A percentile compares a stretch with the other conserved stretches of the same genome.
phyloP scores from a whole-genome alignment of 1,139 yeast species.

The Saccharomycopsis hybrid region DNA sequence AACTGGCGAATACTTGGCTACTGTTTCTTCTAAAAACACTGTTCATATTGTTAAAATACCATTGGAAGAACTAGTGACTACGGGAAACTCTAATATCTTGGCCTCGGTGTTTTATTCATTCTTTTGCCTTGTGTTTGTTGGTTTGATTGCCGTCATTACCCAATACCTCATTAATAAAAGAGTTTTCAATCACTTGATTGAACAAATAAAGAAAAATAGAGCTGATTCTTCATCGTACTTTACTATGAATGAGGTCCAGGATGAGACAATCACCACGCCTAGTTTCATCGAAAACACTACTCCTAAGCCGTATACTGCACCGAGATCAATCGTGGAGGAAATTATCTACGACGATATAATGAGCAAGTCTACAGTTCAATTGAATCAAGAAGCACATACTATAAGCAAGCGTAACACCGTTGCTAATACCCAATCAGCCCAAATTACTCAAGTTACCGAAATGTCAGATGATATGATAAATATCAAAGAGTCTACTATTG shows the following conservation, averaged over 20 bases:
- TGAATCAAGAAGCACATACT: conserved; percentile 15
- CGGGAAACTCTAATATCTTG: conserved; percentile 10
- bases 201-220: conserved; percentile 33
- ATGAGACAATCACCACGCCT: conserved; percentile 7
- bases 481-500: not conserved
- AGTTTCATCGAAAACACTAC: not conserved
- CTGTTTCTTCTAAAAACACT: conserved; percentile 77
- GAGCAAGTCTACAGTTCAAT: conserved; percentile 18
- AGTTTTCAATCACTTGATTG: conserved; percentile 37
- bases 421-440: not conserved
- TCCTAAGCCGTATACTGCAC: conserved; percentile 8
- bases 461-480: conserved; percentile 3
- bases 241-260: conserved; percentile 27
- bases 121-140: conserved; percentile 40
- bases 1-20: conserved; percentile 60
- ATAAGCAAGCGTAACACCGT: not conserved
- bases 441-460: not conserved
- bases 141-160: conserved; percentile 32
- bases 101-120: conserved; percentile 37
- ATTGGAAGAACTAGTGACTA: conserved; percentile 3
- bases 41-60: conserved; percentile 61
- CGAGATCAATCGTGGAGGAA: conserved; percentile 18
- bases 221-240: conserved; percentile 32
- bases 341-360: conserved; percentile 20
- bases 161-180: conserved; percentile 37